Evolutionary conservation across 805 yeast genomes (phyloP), one percentile per base, ranked within the genome.

Genomic region (Yamadazyma insecticola): DNA sequence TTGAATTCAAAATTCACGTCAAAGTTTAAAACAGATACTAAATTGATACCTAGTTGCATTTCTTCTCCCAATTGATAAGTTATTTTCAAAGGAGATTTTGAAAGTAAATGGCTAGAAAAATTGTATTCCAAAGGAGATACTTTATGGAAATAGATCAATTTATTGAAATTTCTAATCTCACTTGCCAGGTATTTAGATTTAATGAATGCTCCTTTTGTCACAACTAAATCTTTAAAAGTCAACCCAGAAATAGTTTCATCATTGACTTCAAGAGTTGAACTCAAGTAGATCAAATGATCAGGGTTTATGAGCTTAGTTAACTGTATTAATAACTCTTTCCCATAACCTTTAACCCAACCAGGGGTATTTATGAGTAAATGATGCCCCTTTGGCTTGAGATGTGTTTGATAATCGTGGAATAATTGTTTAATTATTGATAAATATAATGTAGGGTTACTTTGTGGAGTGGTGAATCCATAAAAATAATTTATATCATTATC

Each of bases 301-400:
- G 94, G 85, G 16, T 63, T 55, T 2, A 73, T 52, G 7, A 52
- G 36, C 1, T 45, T 37, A 2, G 78, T 60, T 2, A 82, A 55
- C 16, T 66, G 58, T 11, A 55, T 62, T n/a, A 84, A 61, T 6
- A 88, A 56, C 28, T 76, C 80, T 11, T 79, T 64, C 0, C 97
- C 97, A 40, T 76, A 77, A 0, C 96, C 97, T 53, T 83, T 84
- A 18, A 87, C 73, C 96, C 96, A 88, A 0, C 96, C 96, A 0
- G 96, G 90, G 1, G 89, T 74, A 46, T 88, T 88, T 4, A 89
- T 67, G 1, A 88, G 52, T 3, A 87, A 55, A 11, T 61, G 70
- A 13, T 32, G 37, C 2, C 59, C 59, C 8, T 41, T 41, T 4
- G 47, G 50, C 32, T 28, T 46, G 18, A 43, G 41, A 7, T 37